phyloP scores from a whole-genome alignment of 2,329 filamentous ascomycete genomes.

The Colletotrichum shisoi region DNA sequence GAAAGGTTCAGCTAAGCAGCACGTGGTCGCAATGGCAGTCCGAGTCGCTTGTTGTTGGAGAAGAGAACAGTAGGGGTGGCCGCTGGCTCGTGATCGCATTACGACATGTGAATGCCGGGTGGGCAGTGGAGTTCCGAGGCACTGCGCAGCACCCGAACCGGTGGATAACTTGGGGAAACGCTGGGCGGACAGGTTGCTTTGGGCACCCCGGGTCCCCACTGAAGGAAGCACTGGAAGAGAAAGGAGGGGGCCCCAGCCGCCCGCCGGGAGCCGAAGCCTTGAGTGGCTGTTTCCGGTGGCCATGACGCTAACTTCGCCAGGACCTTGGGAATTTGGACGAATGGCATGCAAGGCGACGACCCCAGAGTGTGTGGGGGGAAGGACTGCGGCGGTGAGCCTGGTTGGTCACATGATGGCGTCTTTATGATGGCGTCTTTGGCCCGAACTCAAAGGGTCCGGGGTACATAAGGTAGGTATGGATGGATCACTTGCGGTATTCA shows the following conservation, averaged over 20 bases:
- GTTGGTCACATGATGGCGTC: slow-evolving; percentile 31
- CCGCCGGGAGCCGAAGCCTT: slow-evolving; percentile 18
- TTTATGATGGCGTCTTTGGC: slow-evolving; percentile 18
- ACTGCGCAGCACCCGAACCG: slow-evolving; percentile 36
- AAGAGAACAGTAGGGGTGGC: slow-evolving; percentile 5
- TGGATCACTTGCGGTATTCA: background rate
- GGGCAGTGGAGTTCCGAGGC: slow-evolving; percentile 38
- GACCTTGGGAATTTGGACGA: slow-evolving; percentile 16
- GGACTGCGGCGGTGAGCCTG: too few relatives aligned
- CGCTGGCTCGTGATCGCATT: slow-evolving; percentile 39
- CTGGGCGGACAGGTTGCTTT: slow-evolving; percentile 15
- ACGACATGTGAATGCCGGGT: slow-evolving; percentile 38
- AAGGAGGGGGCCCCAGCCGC: background rate
- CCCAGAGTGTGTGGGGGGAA: slow-evolving; percentile 19
- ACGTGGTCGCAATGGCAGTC: slow-evolving; percentile 34
- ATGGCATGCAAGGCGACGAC: slow-evolving; percentile 22
- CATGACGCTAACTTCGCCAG: slow-evolving; percentile 27
- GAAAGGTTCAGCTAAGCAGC: slow-evolving; percentile 24
- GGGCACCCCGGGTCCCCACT: slow-evolving; percentile 14
- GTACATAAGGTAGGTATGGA: background rate
- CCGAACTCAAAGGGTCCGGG: slow-evolving; percentile 13
- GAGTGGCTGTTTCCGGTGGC: slow-evolving; percentile 32
- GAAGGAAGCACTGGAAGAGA: background rate
- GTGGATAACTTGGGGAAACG: slow-evolving; percentile 38
- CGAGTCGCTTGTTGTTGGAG: slow-evolving; percentile 35